These are phyloP conservation scores for Phytophthora foliorum DNA, from an alignment of 352 stramenopile genomes.

Conservation along the genomic window DNA sequence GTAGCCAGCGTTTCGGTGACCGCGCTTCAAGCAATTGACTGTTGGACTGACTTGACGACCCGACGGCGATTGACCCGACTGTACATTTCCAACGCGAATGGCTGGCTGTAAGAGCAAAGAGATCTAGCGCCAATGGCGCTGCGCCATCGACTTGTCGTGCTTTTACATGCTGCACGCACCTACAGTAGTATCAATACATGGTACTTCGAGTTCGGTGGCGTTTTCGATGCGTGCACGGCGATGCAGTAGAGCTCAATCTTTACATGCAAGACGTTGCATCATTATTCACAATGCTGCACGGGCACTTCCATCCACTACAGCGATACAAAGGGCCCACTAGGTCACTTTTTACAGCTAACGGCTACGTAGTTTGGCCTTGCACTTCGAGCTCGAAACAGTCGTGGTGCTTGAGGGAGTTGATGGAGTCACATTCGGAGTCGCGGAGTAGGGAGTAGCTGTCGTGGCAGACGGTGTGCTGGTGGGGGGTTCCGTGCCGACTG, in stretches of 20 bases:
- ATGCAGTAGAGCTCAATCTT: constrained; percentile 6
- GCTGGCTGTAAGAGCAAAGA: constrained; percentile 6
- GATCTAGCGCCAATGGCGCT: constrained; percentile 5
- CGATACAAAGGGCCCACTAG: constrained; percentile 5
- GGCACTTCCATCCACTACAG: constrained; percentile 12
- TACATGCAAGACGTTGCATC: constrained; percentile 10
- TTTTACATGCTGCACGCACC: constrained; percentile 25
- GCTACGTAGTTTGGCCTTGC: constrained; percentile 32
- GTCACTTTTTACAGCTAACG: constrained; percentile 16
- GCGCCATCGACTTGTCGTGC: constrained; percentile 15
- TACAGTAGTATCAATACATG: no score
- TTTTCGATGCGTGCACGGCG: not conserved
- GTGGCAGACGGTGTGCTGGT: not conserved
- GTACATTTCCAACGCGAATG: constrained; percentile 17
- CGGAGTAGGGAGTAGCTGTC: not conserved
- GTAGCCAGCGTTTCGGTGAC: constrained; percentile 22
- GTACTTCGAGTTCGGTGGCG: not conserved
- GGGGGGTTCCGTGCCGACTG: not conserved
- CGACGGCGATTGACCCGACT: constrained; percentile 21
- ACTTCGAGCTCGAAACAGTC: constrained; percentile 3
- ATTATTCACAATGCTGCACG: constrained; percentile 5
- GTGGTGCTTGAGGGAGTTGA: constrained; percentile 2
- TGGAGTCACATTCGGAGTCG: constrained; percentile 1
- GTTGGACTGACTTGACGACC: constrained; percentile 26
- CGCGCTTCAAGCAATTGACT: constrained; percentile 18